Evolutionary conservation across 805 yeast species (phyloP).

Genomic region (Pichia paraexigua): DNA sequence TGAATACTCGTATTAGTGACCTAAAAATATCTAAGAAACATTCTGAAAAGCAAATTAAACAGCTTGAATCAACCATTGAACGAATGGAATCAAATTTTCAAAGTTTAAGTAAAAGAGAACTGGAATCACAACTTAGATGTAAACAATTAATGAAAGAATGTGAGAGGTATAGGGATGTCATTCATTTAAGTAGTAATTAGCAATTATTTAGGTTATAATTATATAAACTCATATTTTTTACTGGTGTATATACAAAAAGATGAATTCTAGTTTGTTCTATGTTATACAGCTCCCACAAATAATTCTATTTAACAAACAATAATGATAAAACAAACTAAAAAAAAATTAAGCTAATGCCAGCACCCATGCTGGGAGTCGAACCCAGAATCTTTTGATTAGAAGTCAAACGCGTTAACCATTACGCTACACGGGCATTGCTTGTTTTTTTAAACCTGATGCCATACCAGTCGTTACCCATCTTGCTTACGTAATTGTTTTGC

Average conservation of each 20-base stretch:
- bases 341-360: slow-evolving; percentile 15
- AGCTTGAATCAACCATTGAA: slow-evolving; percentile 42
- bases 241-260: not conserved
- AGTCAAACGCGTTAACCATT: slow-evolving; percentile 63
- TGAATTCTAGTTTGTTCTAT: not conserved
- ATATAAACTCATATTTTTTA: too few relatives aligned
- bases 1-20: slow-evolving; percentile 42
- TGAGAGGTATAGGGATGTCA: slow-evolving; percentile 40
- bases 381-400: slow-evolving; percentile 60
- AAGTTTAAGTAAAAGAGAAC: slow-evolving; percentile 36
- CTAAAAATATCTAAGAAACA: slow-evolving; percentile 42
- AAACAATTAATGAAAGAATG: slow-evolving; percentile 50
- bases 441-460: not conserved
- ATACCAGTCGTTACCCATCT: too few relatives aligned
- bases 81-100: slow-evolving; percentile 38
- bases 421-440: slow-evolving; percentile 46
- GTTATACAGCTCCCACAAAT: not conserved
- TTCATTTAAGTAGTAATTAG: not conserved
- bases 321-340: not conserved
- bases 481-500: too few relatives aligned
- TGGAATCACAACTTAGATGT: slow-evolving; percentile 34
- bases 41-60: slow-evolving; percentile 52
- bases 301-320: too few relatives aligned
- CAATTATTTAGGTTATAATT: not conserved
- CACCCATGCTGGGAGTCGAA: slow-evolving; percentile 49